Percentiles rank a stretch among this genome's conserved stretches.
phyloP scores from a whole-genome alignment of 768 basidiomycete genomes.

The Erythrobasidium yunnanense region DNA sequence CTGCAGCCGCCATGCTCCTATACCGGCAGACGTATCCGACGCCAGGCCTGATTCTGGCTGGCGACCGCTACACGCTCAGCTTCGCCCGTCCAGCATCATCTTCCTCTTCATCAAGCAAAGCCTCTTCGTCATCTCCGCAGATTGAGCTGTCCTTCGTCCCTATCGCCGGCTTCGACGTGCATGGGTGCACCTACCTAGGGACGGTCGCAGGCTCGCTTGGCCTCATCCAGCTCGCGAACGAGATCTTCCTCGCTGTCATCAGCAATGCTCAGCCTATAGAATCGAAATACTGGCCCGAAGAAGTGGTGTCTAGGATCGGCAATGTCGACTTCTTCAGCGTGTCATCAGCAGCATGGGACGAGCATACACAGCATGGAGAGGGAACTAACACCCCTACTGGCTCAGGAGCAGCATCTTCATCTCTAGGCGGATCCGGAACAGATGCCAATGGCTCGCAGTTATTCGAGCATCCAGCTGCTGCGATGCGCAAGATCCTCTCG shows the following conservation, averaged over 20 bases:
- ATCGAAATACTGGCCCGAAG: conserved; percentile 50
- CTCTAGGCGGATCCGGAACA: too few species aligned
- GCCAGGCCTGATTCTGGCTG: conserved; percentile 6
- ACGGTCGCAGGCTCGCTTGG: conserved; percentile 16
- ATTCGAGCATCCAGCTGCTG: conserved; percentile 80
- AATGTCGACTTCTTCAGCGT: conserved; percentile 82
- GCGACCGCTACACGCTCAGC: conserved; percentile 10
- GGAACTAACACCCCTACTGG: not conserved
- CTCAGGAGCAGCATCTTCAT: too few species aligned
- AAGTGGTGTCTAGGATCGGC: conserved; percentile 64
- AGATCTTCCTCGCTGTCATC: conserved; percentile 75
- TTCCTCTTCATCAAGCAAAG: not conserved
- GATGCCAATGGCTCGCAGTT: too few species aligned
- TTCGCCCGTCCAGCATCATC: not conserved
- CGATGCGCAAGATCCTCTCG: conserved; percentile 79
- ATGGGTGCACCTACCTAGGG: not conserved
- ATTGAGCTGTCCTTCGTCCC: conserved; percentile 5
- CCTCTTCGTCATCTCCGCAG: conserved; percentile 1
- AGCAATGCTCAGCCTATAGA: conserved; percentile 60
- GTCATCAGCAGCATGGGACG: conserved; percentile 74
- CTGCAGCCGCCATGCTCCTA: conserved; percentile 8
- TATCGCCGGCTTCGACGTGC: conserved; percentile 8
- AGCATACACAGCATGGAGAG: conserved; percentile 37
- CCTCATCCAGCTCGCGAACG: conserved; percentile 43
- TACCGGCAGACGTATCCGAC: conserved; percentile 13